Conservation (phyloP, 805 yeast genomes). For the Jamesozyma lodderae region DNA sequence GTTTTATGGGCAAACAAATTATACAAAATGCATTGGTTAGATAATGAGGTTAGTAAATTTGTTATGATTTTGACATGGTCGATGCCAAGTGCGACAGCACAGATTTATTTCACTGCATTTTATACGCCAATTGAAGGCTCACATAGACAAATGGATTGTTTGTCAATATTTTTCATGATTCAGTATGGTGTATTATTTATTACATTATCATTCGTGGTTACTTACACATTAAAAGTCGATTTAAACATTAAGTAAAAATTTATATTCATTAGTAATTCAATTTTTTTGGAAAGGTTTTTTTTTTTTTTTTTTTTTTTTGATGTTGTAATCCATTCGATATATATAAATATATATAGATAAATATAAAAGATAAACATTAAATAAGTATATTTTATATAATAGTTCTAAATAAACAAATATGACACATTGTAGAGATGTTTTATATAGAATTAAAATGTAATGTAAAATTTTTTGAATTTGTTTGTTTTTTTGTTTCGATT, state of each 20-base stretch:
- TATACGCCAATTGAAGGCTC: conserved; percentile 61
- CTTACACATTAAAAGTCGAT: conserved; percentile 39
- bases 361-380: not conserved
- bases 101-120: conserved; percentile 81
- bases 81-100: conserved; percentile 82
- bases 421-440: too few species aligned
- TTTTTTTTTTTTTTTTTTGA: too few species aligned
- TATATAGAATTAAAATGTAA: too few species aligned
- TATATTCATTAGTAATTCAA: too few species aligned
- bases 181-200: conserved; percentile 59
- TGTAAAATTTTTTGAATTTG: too few species aligned
- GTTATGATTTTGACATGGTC: conserved; percentile 68
- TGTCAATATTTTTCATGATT: conserved; percentile 58
- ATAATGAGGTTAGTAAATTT: conserved; percentile 50
- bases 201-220: conserved; percentile 63
- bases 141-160: conserved; percentile 62
- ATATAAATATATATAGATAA: not conserved
- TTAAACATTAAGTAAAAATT: conserved; percentile 18
- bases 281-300: too few species aligned
- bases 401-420: too few species aligned
- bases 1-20: conserved; percentile 55
- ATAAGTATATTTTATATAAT: too few species aligned
- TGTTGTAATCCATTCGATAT: not conserved
- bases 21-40: conserved; percentile 54
- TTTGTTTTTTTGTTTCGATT: too few species aligned